Base-by-base conservation (phyloP, 2,329 filamentous ascomycete genomes). In the Aspergillus quadricinctus region DNA sequence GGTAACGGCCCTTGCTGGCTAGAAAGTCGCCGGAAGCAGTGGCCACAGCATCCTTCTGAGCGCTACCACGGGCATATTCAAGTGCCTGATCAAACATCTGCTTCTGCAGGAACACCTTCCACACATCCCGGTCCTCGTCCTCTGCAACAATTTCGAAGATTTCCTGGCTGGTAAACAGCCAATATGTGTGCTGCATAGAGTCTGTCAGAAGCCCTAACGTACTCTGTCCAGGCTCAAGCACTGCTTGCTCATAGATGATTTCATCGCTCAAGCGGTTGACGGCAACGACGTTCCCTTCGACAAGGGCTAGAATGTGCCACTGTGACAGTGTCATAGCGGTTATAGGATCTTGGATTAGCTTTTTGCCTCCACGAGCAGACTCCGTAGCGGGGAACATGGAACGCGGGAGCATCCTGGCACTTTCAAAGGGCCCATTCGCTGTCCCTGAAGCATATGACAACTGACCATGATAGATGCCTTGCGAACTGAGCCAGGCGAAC, bases 151-250 rank as follows among this genome's bases (percentile, higher is more conserved):
- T 88, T 75, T 99, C 94, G 64, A 92, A 97, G 51, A 99, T 96
- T 67, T 96, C 92, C 55, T 90, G 83, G 0, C 85, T 83, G 0
- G 93, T 97, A 69, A 97, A 96, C 2, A 99, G 82, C 94, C 95
- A 99, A 70, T 93, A 97, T 0, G 94, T 99, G 68, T 93, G 95
- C 78, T 97, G 96, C 72, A 94, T 93, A 58, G 89, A 83, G 72
- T 99, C 94, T 8, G 93, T 87, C 51, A 92, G 88, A 19, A 99
- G 82, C 0, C 90, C 92, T n/a, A 99, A 78, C 4, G 88, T 85
- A 65, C 82, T 87, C 65, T 96, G 89, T 0, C 88, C 89, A 4
- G 85, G 82, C 54, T 93, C 88, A 14, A 97, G 79, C 4, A 99
- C 88, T 23, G 87, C 81, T 73, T 97, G 92, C 70, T 97, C 90